Conservation (phyloP, 1,284 basidiomycete species). For the Chalciporus sp. region DNA sequence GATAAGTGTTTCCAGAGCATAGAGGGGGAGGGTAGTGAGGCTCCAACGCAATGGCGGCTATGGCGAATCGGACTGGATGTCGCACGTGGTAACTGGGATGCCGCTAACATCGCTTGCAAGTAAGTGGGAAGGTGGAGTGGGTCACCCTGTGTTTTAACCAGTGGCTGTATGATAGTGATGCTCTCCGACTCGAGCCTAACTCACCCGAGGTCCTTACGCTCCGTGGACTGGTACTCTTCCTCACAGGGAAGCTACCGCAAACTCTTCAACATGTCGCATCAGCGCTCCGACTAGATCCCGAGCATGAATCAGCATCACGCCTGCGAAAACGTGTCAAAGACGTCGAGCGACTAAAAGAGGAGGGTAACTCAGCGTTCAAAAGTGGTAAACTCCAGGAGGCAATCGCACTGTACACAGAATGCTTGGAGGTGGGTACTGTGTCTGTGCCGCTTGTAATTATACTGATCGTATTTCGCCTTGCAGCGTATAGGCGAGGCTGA, state of each 20-base stretch:
- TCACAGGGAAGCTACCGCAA: conserved; percentile 71
- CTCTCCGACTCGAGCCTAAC: conserved; percentile 68
- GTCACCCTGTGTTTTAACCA: conserved; percentile 3
- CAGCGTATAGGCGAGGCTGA: conserved; percentile 62
- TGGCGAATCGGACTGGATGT: conserved; percentile 80
- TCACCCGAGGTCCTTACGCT: conserved; percentile 82
- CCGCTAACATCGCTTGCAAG: conserved; percentile 73
- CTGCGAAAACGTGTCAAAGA: conserved; percentile 78
- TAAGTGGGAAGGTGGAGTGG: conserved; percentile 39
- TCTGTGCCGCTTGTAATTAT: not conserved
- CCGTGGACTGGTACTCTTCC: conserved; percentile 81
- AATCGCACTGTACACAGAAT: conserved; percentile 66
- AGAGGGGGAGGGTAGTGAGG: conserved; percentile 72
- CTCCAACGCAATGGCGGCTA: conserved; percentile 76
- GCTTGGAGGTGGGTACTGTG: conserved; percentile 54
- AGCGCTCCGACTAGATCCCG: conserved; percentile 81
- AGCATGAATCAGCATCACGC: conserved; percentile 68
- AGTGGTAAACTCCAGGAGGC: conserved; percentile 62
- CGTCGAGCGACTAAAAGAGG: conserved; percentile 82
- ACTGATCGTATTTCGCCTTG: not conserved
- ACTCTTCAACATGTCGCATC: conserved; percentile 73
- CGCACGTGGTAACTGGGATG: conserved; percentile 68
- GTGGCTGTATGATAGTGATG: conserved; percentile 54
- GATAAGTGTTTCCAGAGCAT: conserved; percentile 73
- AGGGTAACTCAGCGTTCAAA: conserved; percentile 84